Evolutionary conservation across 768 basidiomycete genomes (phyloP), one percentile per base, ranked within the genome.

Genomic region (Termitomyces sp.): DNA sequence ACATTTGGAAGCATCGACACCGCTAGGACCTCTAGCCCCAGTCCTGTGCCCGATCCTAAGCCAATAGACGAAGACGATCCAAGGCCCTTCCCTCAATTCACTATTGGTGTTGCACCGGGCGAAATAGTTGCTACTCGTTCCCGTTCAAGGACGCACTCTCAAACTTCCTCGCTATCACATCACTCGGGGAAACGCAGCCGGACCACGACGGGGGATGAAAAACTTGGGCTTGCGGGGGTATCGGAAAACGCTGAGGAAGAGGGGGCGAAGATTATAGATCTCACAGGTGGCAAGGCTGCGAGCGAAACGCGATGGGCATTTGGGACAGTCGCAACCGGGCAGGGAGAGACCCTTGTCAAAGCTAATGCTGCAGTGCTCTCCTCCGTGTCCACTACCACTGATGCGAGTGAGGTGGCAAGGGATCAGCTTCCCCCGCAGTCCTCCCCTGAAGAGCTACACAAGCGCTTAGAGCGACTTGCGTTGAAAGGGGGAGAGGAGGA

Each of bases 221-320:
- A 37, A 12, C 25, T 53, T 14, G 57, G 56, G 23, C 44, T 19
- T 27, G 54, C 42, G 37, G 38, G 48, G 54, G 56, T 35, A 45
- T 43, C 17, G 48, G 54, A 56, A 21, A 59, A 50, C 25, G 54
- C 54, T 4, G 40, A 34, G 23, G 54, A 40, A 32, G 41, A 43
- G 29, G 48, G 10, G 16, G 46, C 17, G 25, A 67, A 63, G 45
- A 62, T 73, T 23, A 61, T 74, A 19, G 76, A 76, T 54, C 57
- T 71, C 59, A 73, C 70, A 8, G 69, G 67, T 29, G 49, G 44
- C 61, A 63, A 38, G 67, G 66, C 34, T 44, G 32, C 32, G 45
- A 46, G 52, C 29, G 68, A 65, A 37, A 54, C 53, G 45, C 83
- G 78, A 65, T 85, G 82, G 84, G 77, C 79, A 65, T 86, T 86